phyloP scores from a whole-genome alignment of 495 filamentous ascomycete genomes.

The Lindgomyces ingoldianus region DNA sequence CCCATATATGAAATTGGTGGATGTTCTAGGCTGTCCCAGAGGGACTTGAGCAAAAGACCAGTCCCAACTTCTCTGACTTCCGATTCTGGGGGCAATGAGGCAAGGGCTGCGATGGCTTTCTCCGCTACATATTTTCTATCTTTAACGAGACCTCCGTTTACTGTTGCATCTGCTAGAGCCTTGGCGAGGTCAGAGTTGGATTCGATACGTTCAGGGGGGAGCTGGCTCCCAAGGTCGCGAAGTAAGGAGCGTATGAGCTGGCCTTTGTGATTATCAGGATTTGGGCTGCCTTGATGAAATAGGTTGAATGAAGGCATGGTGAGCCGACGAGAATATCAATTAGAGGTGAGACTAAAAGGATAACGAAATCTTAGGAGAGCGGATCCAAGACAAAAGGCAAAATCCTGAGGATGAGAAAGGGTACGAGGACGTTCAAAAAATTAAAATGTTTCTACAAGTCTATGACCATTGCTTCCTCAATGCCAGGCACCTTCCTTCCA shows the following conservation, averaged over 20 bases:
- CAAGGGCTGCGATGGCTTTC: background rate
- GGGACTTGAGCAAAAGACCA: background rate
- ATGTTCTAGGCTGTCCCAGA: constrained; percentile 20
- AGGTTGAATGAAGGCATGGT: background rate
- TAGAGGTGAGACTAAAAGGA: too few relatives aligned
- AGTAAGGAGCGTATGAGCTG: background rate
- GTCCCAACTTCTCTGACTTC: background rate
- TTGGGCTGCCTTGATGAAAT: background rate
- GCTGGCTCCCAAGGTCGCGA: background rate
- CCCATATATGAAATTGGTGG: constrained; percentile 12
- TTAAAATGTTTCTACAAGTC: too few relatives aligned
- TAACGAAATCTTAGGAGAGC: too few relatives aligned
- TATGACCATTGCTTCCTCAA: too few relatives aligned
- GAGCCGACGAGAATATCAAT: background rate
- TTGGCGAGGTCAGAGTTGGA: background rate
- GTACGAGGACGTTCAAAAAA: too few relatives aligned
- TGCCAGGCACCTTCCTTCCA: too few relatives aligned
- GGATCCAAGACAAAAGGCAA: too few relatives aligned
- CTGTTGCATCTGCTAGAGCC: background rate
- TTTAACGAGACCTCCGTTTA: background rate
- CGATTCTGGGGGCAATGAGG: background rate
- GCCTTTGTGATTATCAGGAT: background rate
- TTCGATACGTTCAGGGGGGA: background rate
- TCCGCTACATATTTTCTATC: background rate
- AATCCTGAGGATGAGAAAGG: too few relatives aligned